A percentile compares a stretch with the other conserved stretches of the same genome.
Conservation (phyloP, 1,284 basidiomycete genomes). For the Trichosporon ovoides region DNA sequence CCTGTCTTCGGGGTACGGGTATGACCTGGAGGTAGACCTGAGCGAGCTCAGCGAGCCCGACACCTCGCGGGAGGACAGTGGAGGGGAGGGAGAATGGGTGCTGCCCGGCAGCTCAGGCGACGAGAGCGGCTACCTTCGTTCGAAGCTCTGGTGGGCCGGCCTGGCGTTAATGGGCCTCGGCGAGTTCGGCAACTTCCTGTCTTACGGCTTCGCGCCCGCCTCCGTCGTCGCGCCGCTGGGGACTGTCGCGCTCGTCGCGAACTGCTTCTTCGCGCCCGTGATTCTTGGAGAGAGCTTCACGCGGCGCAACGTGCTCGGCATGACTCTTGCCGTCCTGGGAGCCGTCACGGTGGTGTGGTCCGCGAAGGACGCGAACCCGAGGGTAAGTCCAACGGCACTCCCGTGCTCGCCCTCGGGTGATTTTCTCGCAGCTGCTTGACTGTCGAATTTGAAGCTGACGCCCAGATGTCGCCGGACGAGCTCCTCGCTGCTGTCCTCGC, state of each 20-base stretch:
- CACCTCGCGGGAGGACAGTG: background rate
- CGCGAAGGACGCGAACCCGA: constrained; percentile 63
- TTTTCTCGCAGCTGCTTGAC: too few relatives aligned
- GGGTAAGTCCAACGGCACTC: too few relatives aligned
- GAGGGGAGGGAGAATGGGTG: too few relatives aligned
- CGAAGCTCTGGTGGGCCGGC: constrained; percentile 88
- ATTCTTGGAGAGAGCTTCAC: constrained; percentile 56
- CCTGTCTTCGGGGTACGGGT: background rate
- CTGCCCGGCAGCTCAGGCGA: constrained; percentile 15
- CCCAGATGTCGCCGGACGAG: constrained; percentile 57
- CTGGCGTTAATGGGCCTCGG: constrained; percentile 85
- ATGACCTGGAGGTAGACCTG: constrained; percentile 13
- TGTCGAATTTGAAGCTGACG: constrained; percentile 5
- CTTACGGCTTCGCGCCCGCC: constrained; percentile 83
- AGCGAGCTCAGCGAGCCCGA: constrained; percentile 7
- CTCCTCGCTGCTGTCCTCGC: constrained; percentile 66
- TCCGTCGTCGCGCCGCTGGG: constrained; percentile 92
- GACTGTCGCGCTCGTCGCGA: constrained; percentile 84
- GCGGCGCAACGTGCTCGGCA: constrained; percentile 77
- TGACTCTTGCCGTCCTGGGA: constrained; percentile 71
- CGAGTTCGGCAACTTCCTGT: constrained; percentile 85
- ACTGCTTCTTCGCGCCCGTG: constrained; percentile 87
- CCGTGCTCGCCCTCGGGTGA: too few relatives aligned
- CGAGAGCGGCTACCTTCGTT: constrained; percentile 64
- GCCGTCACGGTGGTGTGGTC: constrained; percentile 83